Evolutionary conservation across 768 basidiomycete genomes (phyloP).

Genomic region (Lactifluus rugatus): DNA sequence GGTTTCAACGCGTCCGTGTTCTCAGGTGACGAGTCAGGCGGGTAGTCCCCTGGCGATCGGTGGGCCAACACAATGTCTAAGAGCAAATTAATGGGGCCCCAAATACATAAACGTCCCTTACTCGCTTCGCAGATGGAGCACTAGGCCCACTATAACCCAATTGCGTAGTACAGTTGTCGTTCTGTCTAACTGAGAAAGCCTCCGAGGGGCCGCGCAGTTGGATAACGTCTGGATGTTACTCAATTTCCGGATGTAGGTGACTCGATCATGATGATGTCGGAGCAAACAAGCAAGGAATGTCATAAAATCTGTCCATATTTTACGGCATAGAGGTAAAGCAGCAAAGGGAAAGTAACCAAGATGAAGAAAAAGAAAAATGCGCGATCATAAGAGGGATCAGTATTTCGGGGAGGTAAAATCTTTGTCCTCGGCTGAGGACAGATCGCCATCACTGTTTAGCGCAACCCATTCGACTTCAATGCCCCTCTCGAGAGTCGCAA

Average conservation of each 20-base stretch:
- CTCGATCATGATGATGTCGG: no score
- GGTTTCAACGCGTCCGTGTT: not conserved
- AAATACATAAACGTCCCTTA: not conserved
- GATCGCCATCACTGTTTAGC: conserved; percentile 52
- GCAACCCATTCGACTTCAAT: conserved; percentile 65
- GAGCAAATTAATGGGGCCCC: not conserved
- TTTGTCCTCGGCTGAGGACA: conserved; percentile 16
- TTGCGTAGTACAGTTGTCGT: not conserved
- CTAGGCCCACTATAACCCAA: not conserved
- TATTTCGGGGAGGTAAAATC: not conserved
- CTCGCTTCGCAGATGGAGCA: not conserved
- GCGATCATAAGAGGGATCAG: not conserved
- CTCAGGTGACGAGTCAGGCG: not conserved
- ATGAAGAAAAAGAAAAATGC: not conserved
- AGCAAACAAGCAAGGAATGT: not conserved
- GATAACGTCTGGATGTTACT: no score
- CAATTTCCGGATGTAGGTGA: not conserved
- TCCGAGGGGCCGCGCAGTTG: no score
- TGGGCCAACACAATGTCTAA: no score
- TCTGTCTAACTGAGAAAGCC: not conserved
- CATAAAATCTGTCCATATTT: not conserved
- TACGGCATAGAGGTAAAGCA: not conserved
- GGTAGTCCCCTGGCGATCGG: not conserved
- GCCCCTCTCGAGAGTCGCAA: conserved; percentile 40
- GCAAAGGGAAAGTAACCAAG: not conserved